Base-by-base conservation (phyloP, 768 basidiomycete species). In the Tylopilus sp. region DNA sequence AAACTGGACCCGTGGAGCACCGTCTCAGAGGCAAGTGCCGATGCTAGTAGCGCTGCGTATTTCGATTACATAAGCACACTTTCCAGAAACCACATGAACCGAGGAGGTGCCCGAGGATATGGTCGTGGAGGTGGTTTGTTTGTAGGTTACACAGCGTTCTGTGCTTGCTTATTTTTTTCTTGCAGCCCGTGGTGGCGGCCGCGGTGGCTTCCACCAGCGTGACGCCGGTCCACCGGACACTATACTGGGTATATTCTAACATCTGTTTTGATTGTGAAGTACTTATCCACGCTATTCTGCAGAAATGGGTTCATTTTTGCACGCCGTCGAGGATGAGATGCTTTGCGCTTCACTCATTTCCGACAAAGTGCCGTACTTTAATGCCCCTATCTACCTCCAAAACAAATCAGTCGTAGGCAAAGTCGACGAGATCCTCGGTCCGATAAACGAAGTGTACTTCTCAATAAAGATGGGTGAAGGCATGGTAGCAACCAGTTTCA, bases 241-340 rank as follows among this genome's bases (percentile, higher is more conserved):
- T 45, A 88, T 92, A 19, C 68, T 91, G 37, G 90, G 90, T 86
- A 59, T 31, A 36, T 36, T 25, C 12, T 11, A 42, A 43, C 26
- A 34, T 45, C 13, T 22, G 14, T 37, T 25, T 28, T 3, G 12
- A 36, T 25, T 14, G 33, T 10, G 11, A 28, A 31, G 19, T 34
- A 43, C 59, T 50, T 44, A 65, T 54, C 24, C 34, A 28, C 34
- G 44, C 2, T 19, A 9, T 44, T 54, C 24, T n/a, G 25, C 62
- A 97, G 95, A 97, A 76, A 86, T 96, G 76, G 94, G 95, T 52
- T 75, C 86, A 1, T 97, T 98, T 69, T 67, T 93, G 29, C 97
- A 98, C 68, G 89, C 95, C 14, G 96, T 98, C 36, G 96, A 99
- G 74, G 92, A 92, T 54, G 95, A 99, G 69, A 98, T 99, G 96